Evolutionary conservation across 2,329 filamentous ascomycete species (phyloP), one percentile per base, ranked within the genome.

Genomic region (Albophoma yamanashiensis): DNA sequence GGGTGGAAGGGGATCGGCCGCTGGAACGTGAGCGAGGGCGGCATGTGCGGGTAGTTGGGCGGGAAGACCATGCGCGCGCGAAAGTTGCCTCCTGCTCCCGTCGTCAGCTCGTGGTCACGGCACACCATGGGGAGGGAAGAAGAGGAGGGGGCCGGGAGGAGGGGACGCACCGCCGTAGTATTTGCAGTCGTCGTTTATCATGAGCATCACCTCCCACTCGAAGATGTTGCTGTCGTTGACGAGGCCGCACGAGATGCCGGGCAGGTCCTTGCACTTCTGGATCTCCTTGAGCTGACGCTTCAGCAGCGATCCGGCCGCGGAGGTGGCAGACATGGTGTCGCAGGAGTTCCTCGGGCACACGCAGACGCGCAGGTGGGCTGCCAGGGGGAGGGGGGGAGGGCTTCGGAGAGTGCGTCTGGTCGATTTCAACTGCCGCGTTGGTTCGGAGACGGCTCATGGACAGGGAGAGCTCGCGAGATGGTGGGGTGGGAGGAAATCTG

Each of bases 151-250:
- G 58, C 17, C 38, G 58, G 43, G 38, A 36, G 45, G 52, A 34
- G 57, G 42, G 47, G 76, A n/a, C 84, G 61, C 76, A 93, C 92
- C 92, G 68, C 92, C 92, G 68, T 97, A 97, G 74, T 90, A 89
- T 76, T 92, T 93, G 76, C 89, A 92, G 71, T 96, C 92, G 68
- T 97, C 92, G 63, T 86, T 91, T 65, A 97, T 93, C 93, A 99
- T 97, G 62, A 99, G 85, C 89, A 97, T 96, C 25, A 97, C 92
- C 75, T 97, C 92, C 94, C 94, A 99, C 78, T 96, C 89, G 66
- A 97, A 97, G 12, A 97, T 86, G 72, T 96, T 96, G 76, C 78
- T 89, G 73, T 89, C 89, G 68, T 88, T 86, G 58, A 92, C 86
- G 52, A 99, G 79, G 0, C 94, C 94, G 68, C 91, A 96, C 63